phyloP scores from a whole-genome alignment of 2,329 filamentous ascomycete genomes.

The Paraphaeosphaeria sporulosa region DNA sequence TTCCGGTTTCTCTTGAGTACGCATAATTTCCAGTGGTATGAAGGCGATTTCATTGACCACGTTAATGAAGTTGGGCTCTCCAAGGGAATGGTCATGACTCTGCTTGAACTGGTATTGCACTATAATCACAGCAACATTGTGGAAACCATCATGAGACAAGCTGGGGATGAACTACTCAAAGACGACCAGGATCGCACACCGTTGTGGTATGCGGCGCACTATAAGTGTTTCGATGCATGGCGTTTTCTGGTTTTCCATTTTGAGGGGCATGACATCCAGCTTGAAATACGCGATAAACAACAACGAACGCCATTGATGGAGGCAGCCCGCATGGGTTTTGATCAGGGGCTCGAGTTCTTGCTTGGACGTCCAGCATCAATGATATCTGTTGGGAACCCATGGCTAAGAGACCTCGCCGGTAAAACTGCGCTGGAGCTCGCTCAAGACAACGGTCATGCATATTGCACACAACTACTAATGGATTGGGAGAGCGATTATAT shows the following conservation, averaged over 20 bases:
- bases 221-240: not conserved
- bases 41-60: no score
- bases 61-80: no score
- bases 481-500: no score
- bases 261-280: not conserved
- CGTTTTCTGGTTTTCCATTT: not conserved
- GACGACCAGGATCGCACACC: not conserved
- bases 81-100: no score
- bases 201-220: not conserved
- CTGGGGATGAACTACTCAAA: no score
- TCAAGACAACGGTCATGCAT: not conserved
- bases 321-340: not conserved
- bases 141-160: no score
- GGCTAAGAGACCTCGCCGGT: no score
- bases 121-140: no score
- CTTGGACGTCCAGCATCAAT: no score
- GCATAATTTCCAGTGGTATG: no score
- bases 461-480: not conserved
- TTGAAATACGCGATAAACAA: not conserved
- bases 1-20: not conserved
- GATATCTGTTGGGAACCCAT: no score
- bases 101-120: no score
- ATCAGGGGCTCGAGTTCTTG: not conserved
- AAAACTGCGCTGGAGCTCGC: conserved; percentile 1
- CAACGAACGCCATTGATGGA: not conserved